phyloP scores from a whole-genome alignment of 352 stramenopile genomes.

The Pythium aquatile region DNA sequence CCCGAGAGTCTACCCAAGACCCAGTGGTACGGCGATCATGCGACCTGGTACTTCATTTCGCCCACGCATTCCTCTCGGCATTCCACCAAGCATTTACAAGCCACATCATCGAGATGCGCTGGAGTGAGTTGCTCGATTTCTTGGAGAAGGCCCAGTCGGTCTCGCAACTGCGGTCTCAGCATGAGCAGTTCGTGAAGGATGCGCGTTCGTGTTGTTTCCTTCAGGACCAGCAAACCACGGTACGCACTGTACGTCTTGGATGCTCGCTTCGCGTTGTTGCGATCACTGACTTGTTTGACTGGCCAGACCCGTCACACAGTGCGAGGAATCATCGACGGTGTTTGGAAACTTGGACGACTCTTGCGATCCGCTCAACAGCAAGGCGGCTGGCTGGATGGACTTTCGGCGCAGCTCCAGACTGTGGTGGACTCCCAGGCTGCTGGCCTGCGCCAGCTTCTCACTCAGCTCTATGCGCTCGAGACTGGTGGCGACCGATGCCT shows the following conservation, averaged over 20 bases:
- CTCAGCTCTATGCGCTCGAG: constrained; percentile 14
- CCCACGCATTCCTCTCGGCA: constrained; percentile 13
- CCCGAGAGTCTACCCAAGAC: not conserved
- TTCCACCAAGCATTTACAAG: constrained; percentile 25
- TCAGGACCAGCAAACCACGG: constrained; percentile 11
- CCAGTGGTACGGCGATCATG: constrained; percentile 9
- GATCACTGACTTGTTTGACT: not conserved
- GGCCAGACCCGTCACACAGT: constrained; percentile 9
- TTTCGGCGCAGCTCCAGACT: constrained; percentile 9
- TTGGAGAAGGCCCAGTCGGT: constrained; percentile 20
- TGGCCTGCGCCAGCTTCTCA: not conserved
- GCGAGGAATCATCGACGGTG: constrained; percentile 1
- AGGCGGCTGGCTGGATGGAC: constrained; percentile 12
- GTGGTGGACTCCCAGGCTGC: constrained; percentile 5
- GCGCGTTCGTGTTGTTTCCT: constrained; percentile 25
- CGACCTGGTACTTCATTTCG: constrained; percentile 22
- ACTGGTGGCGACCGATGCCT: not conserved
- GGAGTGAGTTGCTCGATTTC: constrained; percentile 9
- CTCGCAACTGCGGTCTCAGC: constrained; percentile 4
- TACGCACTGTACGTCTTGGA: not conserved
- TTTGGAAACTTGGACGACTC: constrained; percentile 22
- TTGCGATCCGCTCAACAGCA: constrained; percentile 18
- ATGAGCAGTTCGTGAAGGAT: constrained; percentile 14
- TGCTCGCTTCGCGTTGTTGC: not conserved
- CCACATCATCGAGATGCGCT: constrained; percentile 17